Evolutionary conservation across 2,329 filamentous ascomycete species (phyloP), one percentile per base, ranked within the genome.

Genomic region (Dothiorella sarmentorum): DNA sequence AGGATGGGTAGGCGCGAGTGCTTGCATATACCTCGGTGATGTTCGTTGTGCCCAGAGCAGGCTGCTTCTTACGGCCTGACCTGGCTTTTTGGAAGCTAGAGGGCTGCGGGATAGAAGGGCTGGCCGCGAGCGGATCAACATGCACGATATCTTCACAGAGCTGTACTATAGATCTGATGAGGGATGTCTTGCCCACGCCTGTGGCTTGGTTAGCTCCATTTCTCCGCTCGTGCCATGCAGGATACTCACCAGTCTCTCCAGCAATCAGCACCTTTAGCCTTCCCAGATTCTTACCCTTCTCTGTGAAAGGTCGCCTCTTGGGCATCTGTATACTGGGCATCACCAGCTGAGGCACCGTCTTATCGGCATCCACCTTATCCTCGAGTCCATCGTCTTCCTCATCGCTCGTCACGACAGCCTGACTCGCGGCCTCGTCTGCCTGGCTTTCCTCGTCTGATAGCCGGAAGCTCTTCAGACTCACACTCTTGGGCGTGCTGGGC

Each of bases 271-370:
- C 78, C 76, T 96, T 97, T 57, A 97, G 79, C 66, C 90, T 87
- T 1, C 93, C 93, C 71, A 97, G 83, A 31, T 82, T 82, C 75
- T 88, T 93, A 15, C 94, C 94, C 45, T 83, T 83, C n/a, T 89
- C 85, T 0, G 94, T 97, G 71, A 97, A 97, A 0, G 92, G 92
- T 53, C 91, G 83, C 51, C 94, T 85, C 61, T 85, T 89, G 3
- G 94, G 93, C 84, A 99, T 94, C 62, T 85, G 86, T 67, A 99
- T 87, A 68, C 91, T 96, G 4, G 94, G 94, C 94, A 99, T 99
- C 61, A 99, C 90, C n/a, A 99, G 82, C 72, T 97, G 92, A 22
- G 88, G 88, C 38, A 76, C 71, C 78, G 47, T 76, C 20, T 66
- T 75, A 66, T 67, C 76, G 72, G 75, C 73, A 26, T 69, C 66